Percentiles rank a stretch among this genome's conserved stretches.
Conservation (phyloP, 139 green algal species). For the Haematococcus lacustris region DNA sequence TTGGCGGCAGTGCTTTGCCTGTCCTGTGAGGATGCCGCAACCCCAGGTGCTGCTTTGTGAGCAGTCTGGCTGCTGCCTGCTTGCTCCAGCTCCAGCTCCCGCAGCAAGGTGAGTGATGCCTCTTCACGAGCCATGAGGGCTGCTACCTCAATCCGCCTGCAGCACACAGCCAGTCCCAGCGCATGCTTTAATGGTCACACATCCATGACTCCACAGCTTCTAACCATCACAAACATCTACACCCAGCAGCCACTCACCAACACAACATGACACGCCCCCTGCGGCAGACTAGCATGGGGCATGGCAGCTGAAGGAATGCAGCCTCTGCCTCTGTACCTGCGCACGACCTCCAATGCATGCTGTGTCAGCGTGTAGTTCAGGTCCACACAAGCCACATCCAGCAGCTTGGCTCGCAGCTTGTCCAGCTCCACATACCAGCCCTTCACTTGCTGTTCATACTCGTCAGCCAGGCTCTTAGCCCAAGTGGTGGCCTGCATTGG, state of each 20-base stretch:
- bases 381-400: slow-evolving; percentile 50
- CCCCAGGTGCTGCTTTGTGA: too few species aligned
- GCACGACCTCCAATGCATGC: slow-evolving; percentile 41
- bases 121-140: slow-evolving; percentile 38
- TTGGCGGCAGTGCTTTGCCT: too few species aligned
- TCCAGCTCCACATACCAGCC: slow-evolving; percentile 45
- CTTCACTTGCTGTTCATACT: slow-evolving; percentile 43
- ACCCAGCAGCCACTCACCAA: too few species aligned
- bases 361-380: slow-evolving; percentile 38
- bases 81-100: slow-evolving; percentile 52
- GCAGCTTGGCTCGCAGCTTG: slow-evolving; percentile 31
- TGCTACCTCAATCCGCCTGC: slow-evolving; percentile 38
- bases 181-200: too few species aligned
- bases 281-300: too few species aligned
- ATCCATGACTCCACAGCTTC: too few species aligned
- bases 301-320: too few species aligned
- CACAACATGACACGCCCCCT: too few species aligned
- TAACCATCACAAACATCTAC: too few species aligned
- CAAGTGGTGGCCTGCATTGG: slow-evolving; percentile 35
- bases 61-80: background rate
- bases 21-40: too few species aligned
- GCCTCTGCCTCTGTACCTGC: too few species aligned
- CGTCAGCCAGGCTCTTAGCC: slow-evolving; percentile 41
- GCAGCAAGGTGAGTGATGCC: slow-evolving; percentile 51
- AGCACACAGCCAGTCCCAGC: too few species aligned